Evolutionary conservation across 805 yeast species (phyloP).

Genomic region (Lipomyces chichibuensis): DNA sequence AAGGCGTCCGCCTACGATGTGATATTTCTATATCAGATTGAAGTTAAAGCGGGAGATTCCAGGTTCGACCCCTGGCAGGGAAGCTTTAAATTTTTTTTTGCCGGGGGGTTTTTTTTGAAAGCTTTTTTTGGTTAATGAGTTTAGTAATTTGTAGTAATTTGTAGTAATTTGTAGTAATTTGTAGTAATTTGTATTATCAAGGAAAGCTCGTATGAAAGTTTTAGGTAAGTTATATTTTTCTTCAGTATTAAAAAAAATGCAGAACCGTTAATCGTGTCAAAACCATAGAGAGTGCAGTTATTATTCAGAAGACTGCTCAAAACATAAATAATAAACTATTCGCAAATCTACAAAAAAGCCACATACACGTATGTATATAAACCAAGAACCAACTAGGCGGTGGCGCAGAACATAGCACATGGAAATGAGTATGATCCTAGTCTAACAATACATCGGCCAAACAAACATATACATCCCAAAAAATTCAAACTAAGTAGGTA

Average conservation of each 20-base stretch:
- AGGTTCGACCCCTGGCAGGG: slow-evolving; percentile 41
- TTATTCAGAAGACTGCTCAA: not conserved
- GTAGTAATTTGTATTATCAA: no score
- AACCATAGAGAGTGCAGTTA: no score
- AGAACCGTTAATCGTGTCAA: no score
- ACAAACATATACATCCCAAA: not conserved
- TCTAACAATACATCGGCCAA: not conserved
- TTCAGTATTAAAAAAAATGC: no score
- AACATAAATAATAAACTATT: not conserved
- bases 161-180: no score
- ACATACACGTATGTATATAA: not conserved
- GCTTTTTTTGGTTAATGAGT: not conserved
- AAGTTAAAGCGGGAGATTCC: slow-evolving; percentile 37
- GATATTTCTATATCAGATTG: not conserved
- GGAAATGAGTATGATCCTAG: not conserved
- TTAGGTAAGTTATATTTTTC: no score
- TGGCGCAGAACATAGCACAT: not conserved
- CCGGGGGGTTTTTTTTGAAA: no score
- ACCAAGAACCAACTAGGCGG: not conserved
- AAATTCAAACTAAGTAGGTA: not conserved
- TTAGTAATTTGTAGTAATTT: no score
- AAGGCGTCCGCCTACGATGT: slow-evolving; percentile 47
- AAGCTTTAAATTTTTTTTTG: slow-evolving; percentile 32
- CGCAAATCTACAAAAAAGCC: not conserved
- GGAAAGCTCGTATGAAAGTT: no score